Conservation (phyloP, 1,284 basidiomycete genomes). For the Ceratorhiza oryzae-sativae region DNA sequence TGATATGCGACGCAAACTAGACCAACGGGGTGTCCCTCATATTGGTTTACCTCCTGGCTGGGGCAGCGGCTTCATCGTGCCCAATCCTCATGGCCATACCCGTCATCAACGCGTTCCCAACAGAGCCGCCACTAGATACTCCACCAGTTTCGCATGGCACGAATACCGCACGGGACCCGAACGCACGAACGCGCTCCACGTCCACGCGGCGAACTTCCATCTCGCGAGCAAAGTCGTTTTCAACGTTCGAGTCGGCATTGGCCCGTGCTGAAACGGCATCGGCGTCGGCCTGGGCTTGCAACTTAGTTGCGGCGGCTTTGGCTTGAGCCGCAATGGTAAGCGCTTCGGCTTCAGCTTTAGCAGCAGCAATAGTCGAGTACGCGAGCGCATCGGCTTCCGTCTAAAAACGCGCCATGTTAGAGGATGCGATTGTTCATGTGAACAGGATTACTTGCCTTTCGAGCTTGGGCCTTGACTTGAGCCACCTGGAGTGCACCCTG, state of each 20-base stretch:
- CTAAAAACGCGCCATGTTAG: conserved; percentile 47
- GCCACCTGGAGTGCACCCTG: conserved; percentile 77
- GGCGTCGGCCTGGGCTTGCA: conserved; percentile 76
- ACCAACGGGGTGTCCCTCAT: background rate
- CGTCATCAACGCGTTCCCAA: conserved; percentile 37
- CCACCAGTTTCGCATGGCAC: conserved; percentile 49
- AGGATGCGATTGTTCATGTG: background rate
- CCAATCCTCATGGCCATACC: conserved; percentile 44
- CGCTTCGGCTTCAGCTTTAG: conserved; percentile 74
- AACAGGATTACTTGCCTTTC: conserved; percentile 57
- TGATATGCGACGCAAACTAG: background rate
- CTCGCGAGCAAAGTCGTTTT: conserved; percentile 73
- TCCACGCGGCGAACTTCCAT: conserved; percentile 74
- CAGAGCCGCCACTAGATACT: background rate
- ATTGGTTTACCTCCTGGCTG: background rate
- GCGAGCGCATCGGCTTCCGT: conserved; percentile 76
- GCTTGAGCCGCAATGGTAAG: conserved; percentile 75
- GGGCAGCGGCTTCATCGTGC: conserved; percentile 5
- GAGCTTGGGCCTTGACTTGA: conserved; percentile 71
- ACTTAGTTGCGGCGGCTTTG: conserved; percentile 70
- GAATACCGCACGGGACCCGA: conserved; percentile 73
- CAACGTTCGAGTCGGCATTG: conserved; percentile 64
- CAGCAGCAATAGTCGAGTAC: conserved; percentile 72
- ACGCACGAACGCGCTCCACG: conserved; percentile 66
- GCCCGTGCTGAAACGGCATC: conserved; percentile 70